Base-by-base conservation (phyloP, 495 filamentous ascomycete species). In the Penicillium desertorum region DNA sequence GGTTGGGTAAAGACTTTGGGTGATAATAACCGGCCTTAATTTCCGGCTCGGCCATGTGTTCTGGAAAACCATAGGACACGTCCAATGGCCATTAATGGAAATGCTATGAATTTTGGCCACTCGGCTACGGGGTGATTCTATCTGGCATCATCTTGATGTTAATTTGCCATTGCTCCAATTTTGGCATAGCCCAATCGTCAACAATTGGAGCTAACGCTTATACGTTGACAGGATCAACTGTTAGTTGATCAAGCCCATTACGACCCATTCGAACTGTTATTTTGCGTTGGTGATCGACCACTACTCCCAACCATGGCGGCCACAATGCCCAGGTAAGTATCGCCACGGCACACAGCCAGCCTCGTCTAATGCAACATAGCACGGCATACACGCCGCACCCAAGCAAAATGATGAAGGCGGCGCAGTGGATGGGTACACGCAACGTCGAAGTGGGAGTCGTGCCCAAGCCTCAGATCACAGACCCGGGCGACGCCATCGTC, bases 401-500 rank as follows among this genome's bases (percentile, higher is more conserved):
- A 4, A 71, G 57, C n/a, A 59, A 64, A 16, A 67, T 45, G 46
- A 69, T 69, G 68, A 65, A 66, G 39, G 68, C 66, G n/a, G 58
- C 60, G 2, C 45, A 60, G 42, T 71, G 63, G 60, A 69, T 65
- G 63, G 66, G 66, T 29, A 57, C 66, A 5, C 58, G 60, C 7
- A 32, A 58, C 4, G 54, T 71, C 37, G 57, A 64, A 60, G 34
- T 71, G 34, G 54, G 50, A 5, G 44, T 57, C 5, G 68, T 71
- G n/a, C 63, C 68, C 30, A 71, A 69, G 41, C 68, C 68, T 1
- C 62, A 58, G 46, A 62, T 71, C 52, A 71, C 68, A 9, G 68
- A 68, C 30, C 68, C 68, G 3, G 44, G 52, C 57, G 68, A 71
- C 45, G 72, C 71, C 20, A 69, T 77, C 17, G 62, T 76, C 20